Evolutionary conservation across 228 moss, liverwort and hornwort species (phyloP).

Genomic region (Sphagnum magellanicum): DNA sequence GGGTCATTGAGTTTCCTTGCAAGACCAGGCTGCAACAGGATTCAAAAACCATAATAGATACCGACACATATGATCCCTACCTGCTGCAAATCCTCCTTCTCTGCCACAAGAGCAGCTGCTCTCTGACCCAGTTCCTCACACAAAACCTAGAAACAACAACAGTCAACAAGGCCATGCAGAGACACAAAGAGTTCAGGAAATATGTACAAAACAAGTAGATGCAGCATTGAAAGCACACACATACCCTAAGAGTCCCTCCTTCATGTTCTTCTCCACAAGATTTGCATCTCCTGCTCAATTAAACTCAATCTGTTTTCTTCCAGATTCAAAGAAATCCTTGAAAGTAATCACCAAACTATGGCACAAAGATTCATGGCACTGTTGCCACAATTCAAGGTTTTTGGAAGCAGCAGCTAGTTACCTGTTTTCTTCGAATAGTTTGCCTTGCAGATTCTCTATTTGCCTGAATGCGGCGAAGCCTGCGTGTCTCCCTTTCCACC

Average conservation of each 20-base stretch:
- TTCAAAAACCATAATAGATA: not conserved
- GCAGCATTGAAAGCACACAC: not conserved
- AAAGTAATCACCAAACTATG: not conserved
- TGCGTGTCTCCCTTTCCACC: conserved; percentile 82
- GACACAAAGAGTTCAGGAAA: not conserved
- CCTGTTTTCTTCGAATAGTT: conserved; percentile 92
- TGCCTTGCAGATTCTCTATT: conserved; percentile 97
- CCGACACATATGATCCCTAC: conserved; percentile 13
- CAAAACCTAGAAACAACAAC: conserved; percentile 17
- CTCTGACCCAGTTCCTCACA: conserved; percentile 76
- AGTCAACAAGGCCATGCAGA: not conserved
- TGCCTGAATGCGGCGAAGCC: conserved; percentile 87
- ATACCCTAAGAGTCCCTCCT: not conserved
- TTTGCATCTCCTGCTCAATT: not conserved
- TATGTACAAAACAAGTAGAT: not conserved
- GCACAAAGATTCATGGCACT: not conserved
- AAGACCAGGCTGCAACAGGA: not conserved
- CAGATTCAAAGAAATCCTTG: too few relatives aligned
- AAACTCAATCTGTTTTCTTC: not conserved
- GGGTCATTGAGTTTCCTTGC: too few relatives aligned
- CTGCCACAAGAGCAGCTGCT: conserved; percentile 47
- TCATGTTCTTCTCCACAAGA: not conserved
- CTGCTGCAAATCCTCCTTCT: conserved; percentile 61
- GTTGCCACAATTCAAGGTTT: too few relatives aligned
- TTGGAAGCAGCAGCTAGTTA: conserved; percentile 4